A percentile compares a stretch with the other conserved stretches of the same genome.
phyloP scores from a whole-genome alignment of 2,329 filamentous ascomycete genomes.

The Ophiocordyceps camponoti-rufipedis region DNA sequence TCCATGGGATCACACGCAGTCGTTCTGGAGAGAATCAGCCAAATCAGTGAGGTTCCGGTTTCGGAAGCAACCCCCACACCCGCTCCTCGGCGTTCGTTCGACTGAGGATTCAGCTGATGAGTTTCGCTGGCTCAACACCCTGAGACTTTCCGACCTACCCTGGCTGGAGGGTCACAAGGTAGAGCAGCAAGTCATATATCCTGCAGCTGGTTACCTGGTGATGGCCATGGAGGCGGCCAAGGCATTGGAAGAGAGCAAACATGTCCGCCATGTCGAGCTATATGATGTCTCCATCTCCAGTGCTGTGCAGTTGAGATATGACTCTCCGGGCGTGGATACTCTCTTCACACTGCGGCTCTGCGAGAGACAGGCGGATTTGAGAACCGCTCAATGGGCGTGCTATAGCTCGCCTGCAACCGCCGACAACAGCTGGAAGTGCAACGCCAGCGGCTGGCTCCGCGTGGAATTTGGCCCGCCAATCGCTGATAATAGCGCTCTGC shows the following conservation, averaged over 20 bases:
- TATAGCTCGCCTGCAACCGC: neutral
- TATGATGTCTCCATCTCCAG: neutral
- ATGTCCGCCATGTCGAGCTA: neutral
- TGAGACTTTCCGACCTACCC: slow-evolving; percentile 6
- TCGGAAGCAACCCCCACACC: slow-evolving; percentile 5
- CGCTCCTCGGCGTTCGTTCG: slow-evolving; percentile 8
- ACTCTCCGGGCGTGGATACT: neutral
- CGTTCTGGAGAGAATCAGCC: slow-evolving; percentile 11
- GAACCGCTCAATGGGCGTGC: neutral
- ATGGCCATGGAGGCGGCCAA: slow-evolving; percentile 10
- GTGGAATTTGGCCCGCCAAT: neutral
- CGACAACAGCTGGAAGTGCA: neutral
- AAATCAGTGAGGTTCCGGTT: slow-evolving; percentile 2
- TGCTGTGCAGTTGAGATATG: neutral
- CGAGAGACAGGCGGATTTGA: neutral
- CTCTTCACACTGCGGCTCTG: neutral
- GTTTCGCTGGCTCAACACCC: slow-evolving; percentile 7
- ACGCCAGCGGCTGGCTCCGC: neutral
- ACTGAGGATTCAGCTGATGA: neutral
- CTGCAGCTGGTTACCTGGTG: slow-evolving; percentile 16
- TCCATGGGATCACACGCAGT: slow-evolving; percentile 18
- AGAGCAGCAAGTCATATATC: slow-evolving; percentile 14
- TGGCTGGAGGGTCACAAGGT: slow-evolving; percentile 15
- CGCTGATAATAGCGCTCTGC: neutral
- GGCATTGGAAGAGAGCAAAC: neutral